phyloP scores from a whole-genome alignment of 495 filamentous ascomycete species.

The Hypomontagnella monticulosa region DNA sequence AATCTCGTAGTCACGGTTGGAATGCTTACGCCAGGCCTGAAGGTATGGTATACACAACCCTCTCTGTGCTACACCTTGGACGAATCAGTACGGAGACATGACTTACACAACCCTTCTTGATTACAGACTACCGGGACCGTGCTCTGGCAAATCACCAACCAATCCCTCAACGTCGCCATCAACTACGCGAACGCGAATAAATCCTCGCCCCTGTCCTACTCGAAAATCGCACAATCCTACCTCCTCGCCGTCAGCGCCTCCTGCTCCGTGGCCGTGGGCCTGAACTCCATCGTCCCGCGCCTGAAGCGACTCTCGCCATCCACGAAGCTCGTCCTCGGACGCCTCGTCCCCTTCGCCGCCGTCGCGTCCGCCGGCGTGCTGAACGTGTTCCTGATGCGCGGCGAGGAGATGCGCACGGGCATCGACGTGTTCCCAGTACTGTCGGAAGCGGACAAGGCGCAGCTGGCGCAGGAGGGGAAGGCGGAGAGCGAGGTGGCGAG shows the following conservation, averaged over 20 bases:
- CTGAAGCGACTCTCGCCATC: conserved; percentile 78
- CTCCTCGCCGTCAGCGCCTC: conserved; percentile 89
- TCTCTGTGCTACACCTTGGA: conserved; percentile 8
- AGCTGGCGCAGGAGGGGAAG: conserved; percentile 61
- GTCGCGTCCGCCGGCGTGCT: conserved; percentile 89
- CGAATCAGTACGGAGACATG: not conserved
- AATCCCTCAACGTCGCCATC: conserved; percentile 97
- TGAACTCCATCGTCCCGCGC: conserved; percentile 88
- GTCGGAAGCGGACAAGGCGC: conserved; percentile 62
- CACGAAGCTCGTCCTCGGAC: conserved; percentile 75
- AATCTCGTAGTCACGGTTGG: conserved; percentile 97
- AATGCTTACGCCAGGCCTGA: conserved; percentile 90
- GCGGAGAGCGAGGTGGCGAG: conserved; percentile 68
- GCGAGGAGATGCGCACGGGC: conserved; percentile 89
- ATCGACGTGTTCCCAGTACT: conserved; percentile 93
- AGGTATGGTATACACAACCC: conserved; percentile 62
- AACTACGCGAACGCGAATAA: conserved; percentile 98
- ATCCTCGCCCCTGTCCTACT: conserved; percentile 81
- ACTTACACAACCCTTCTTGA: conserved; percentile 23
- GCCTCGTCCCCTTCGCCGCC: conserved; percentile 94
- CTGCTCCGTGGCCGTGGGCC: conserved; percentile 91
- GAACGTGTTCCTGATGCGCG: conserved; percentile 97
- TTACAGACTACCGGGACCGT: conserved; percentile 83
- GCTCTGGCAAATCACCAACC: conserved; percentile 95
- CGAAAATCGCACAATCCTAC: conserved; percentile 88